Evolutionary conservation across 1,284 basidiomycete species (phyloP).

Genomic region (Puccinia novopanici): DNA sequence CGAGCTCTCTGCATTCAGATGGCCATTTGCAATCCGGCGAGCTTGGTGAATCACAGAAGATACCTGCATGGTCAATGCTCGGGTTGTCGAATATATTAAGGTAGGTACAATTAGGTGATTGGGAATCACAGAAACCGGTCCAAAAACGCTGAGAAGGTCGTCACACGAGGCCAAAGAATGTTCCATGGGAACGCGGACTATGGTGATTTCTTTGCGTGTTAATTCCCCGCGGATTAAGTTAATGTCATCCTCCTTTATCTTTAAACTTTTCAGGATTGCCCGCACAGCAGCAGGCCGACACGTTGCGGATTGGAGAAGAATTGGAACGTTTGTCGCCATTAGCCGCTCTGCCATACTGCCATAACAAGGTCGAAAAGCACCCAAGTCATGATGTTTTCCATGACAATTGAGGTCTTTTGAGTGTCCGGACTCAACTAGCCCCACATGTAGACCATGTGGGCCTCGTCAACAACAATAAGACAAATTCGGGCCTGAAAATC

Average conservation of each 20-base stretch:
- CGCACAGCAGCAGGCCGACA: not conserved
- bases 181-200: not conserved
- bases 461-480: not conserved
- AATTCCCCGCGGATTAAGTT: not conserved
- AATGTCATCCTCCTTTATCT: not conserved
- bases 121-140: not conserved
- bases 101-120: not conserved
- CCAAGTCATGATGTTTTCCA: not conserved
- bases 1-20: not conserved
- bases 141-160: not conserved
- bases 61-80: not conserved
- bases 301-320: not conserved
- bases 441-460: constrained; percentile 1
- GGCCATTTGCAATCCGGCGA: not conserved
- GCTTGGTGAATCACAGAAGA: not conserved
- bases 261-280: not conserved
- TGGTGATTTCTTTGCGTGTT: not conserved
- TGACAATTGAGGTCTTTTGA: not conserved
- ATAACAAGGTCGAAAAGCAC: constrained; percentile 11
- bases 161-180: not conserved
- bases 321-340: not conserved
- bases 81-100: not conserved
- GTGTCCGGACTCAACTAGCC: not conserved
- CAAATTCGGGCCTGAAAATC: not conserved
- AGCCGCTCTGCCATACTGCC: not conserved